Evolutionary conservation across 208 protist species (phyloP).

Genomic region (Leishmania tarentolae): DNA sequence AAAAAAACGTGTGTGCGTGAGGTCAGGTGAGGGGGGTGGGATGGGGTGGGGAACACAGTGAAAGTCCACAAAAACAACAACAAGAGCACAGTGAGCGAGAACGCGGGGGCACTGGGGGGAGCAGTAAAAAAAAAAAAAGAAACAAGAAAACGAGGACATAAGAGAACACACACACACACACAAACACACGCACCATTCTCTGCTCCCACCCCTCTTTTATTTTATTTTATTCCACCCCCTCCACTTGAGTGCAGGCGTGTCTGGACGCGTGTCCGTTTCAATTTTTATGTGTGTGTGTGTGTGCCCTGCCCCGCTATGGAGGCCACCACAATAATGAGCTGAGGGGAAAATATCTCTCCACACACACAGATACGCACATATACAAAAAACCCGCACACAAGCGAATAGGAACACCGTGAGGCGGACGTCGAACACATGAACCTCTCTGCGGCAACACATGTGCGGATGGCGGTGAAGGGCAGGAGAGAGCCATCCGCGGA

Average conservation of each 20-base stretch:
- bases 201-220: too few relatives aligned
- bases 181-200: too few relatives aligned
- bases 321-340: too few relatives aligned
- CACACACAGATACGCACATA: too few relatives aligned
- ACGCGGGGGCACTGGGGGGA: not conserved
- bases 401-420: not conserved
- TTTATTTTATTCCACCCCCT: too few relatives aligned
- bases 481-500: not conserved
- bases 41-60: not conserved
- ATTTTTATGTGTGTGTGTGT: too few relatives aligned
- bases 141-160: not conserved
- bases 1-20: not conserved
- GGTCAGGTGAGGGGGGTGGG: too few relatives aligned
- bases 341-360: too few relatives aligned
- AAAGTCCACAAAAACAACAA: not conserved
- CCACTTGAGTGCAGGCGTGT: too few relatives aligned
- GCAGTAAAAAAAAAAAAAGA: conserved; percentile 13
- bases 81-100: not conserved
- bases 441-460: not conserved
- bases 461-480: not conserved
- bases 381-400: too few relatives aligned
- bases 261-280: too few relatives aligned
- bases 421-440: not conserved
- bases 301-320: too few relatives aligned
- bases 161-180: conserved; percentile 1